Base-by-base conservation (phyloP, 768 basidiomycete genomes). In the Filobasidium floriforme region DNA sequence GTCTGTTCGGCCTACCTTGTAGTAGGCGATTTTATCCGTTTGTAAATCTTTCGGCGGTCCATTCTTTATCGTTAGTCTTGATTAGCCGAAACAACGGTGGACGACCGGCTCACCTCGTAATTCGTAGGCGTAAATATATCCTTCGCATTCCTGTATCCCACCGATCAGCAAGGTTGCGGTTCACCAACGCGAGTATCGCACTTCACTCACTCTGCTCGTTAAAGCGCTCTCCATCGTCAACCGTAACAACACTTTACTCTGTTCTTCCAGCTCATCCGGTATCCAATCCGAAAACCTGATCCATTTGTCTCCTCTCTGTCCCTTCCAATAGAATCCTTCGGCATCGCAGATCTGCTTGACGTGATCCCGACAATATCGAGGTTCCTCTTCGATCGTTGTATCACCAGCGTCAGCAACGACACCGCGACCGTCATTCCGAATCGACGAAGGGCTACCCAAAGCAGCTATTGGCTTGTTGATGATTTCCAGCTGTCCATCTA, bases 51-150 rank as follows among this genome's bases (percentile, higher is more conserved):
- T 14, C n/a, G 14, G 1, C 10, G 24, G 32, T 37, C 32, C 32
- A 37, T 37, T 37, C 32, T 9, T 37, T 3, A 18, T 22, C 28
- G 43, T 26, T 12, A 11, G 32, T n/a, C 1, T 4, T 61, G 12
- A 63, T 41, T 44, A 37, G 32, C 14, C n/a, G 29, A 44, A 19
- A 41, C 37, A 19, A 4, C 14, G 19, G 41, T 28, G 32, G 59
- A 49, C 10, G 24, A 49, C 43, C 19, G 7, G 64, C 72, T 54
- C 62, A 75, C 75, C 75, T 66, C 73, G 59, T 19, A 78, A 66
- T 62, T 78, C 77, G 52, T 78, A 78, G 1, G 72, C 75, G 59
- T 78, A 78, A 15, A 78, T 67, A 66, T 71, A 78, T 1, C 77
- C 77, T 1, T 73, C 65, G 18, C 68, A 57, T 62, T 78, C 77